Base-by-base conservation (phyloP, 345 rosid genomes). In the Eucalyptus tenuipes region DNA sequence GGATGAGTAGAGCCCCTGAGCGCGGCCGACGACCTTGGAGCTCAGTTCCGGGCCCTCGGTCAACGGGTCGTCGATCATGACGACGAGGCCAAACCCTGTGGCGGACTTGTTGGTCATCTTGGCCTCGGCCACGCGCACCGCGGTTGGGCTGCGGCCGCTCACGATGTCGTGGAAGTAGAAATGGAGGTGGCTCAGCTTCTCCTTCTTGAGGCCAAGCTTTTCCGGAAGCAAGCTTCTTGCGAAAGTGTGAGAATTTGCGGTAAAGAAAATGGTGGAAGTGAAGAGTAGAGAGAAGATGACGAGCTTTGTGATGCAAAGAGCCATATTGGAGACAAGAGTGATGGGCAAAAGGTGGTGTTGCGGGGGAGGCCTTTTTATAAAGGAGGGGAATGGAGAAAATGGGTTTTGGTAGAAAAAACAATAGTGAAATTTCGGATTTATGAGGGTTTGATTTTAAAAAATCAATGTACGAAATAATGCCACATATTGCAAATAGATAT, bases 151-250 rank as follows among this genome's bases (percentile, higher is more conserved):
- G 49, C 87, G 86, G 59, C 94, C 93, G 45, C 91, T 50, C 49
- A 91, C 61, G 22, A 89, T 89, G 88, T 95, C 97, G 42, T 94
- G 97, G 93, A 93, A 94, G 90, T 91, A 94, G 90, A 94, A 90
- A 85, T 91, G 95, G 53, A 94, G 94, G 88, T 94, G 97, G 50
- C 89, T 92, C 5, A 92, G 90, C 86, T 90, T 93, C 89, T 93
- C 91, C 45, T 15, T 53, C 86, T 90, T 90, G 53, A 91, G 93
- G 59, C 90, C 87, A 4, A 90, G 86, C 37, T 55, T 81, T 37
- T 82, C 33, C 6, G 92, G 92, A n/a, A 92, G 87, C 3, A 87
- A 24, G 57, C 85, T 87, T 87, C 50, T 89, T 2, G 89, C 86
- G 92, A 92, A 94, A 11, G 59, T 48, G 68, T 90, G 27, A 44